phyloP scores from a whole-genome alignment of 1,284 basidiomycete species.

The Puccinia hordei region DNA sequence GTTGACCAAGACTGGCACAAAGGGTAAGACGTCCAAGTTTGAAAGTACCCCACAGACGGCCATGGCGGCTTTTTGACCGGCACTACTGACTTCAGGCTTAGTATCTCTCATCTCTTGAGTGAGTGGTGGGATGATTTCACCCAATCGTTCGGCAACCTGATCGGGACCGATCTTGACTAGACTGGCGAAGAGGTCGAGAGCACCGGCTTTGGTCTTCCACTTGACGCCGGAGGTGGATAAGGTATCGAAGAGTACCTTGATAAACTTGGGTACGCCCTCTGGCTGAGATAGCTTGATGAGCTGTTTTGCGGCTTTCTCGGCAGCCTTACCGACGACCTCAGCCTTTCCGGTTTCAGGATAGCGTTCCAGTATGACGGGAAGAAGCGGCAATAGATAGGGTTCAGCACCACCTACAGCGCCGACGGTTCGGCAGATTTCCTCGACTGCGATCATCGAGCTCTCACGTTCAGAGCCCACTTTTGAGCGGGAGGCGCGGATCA shows the following conservation, averaged over 20 bases:
- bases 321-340: conserved; percentile 75
- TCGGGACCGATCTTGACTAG: conserved; percentile 64
- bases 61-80: conserved; percentile 89
- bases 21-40: conserved; percentile 88
- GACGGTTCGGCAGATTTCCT: conserved; percentile 64
- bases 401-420: conserved; percentile 71
- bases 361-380: conserved; percentile 78
- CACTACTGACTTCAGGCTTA: conserved; percentile 86
- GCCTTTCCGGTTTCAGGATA: conserved; percentile 83
- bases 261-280: conserved; percentile 71
- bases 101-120: conserved; percentile 96
- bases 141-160: conserved; percentile 81
- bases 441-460: conserved; percentile 75
- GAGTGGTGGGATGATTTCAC: conserved; percentile 78
- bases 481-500: conserved; percentile 70
- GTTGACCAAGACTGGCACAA: conserved; percentile 83
- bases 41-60: conserved; percentile 87
- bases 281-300: conserved; percentile 85
- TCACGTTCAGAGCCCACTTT: conserved; percentile 91
- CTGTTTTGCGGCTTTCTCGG: conserved; percentile 77
- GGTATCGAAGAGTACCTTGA: conserved; percentile 72
- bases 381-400: conserved; percentile 77
- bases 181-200: conserved; percentile 67
- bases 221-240: conserved; percentile 74
- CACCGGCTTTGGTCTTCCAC: conserved; percentile 95